phyloP scores from a whole-genome alignment of 495 filamentous ascomycete species.

The Aspergillus bertholletiae region DNA sequence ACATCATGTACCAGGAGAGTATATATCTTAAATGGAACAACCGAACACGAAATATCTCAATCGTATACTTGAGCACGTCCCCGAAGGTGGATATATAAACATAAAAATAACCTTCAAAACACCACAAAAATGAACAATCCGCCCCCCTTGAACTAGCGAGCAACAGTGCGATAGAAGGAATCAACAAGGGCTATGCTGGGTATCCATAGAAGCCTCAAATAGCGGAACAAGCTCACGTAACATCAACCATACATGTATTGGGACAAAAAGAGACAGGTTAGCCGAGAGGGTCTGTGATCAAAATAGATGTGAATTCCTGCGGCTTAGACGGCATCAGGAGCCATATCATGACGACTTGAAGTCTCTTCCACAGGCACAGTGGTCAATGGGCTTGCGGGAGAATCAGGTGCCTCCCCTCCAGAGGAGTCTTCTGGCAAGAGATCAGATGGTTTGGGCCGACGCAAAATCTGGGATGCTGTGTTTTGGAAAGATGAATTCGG shows the following conservation, averaged over 20 bases:
- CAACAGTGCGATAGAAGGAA: neutral
- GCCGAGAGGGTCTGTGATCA: neutral
- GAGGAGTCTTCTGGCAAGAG: slow-evolving; percentile 33
- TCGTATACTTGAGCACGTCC: slow-evolving; percentile 27
- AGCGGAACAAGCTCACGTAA: slow-evolving; percentile 6
- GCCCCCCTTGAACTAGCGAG: neutral
- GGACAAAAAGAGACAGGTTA: neutral
- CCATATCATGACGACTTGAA: neutral
- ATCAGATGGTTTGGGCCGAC: slow-evolving; percentile 18
- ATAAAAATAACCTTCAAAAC: slow-evolving; percentile 1
- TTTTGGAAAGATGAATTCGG: neutral
- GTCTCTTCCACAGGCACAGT: slow-evolving; percentile 1
- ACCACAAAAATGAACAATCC: neutral
- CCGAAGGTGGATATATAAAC: neutral
- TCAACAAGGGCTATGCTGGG: slow-evolving; percentile 27
- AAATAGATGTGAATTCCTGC: neutral
- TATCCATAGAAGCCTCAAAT: slow-evolving; percentile 36
- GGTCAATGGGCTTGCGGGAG: slow-evolving; percentile 19
- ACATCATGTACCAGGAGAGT: neutral
- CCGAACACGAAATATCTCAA: slow-evolving; percentile 12
- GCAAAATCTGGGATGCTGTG: neutral
- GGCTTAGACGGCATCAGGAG: neutral
- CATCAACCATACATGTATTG: neutral
- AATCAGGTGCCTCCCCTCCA: slow-evolving; percentile 31
- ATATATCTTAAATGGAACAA: neutral